Conservation (phyloP, 768 basidiomycete genomes). For the Tylopilus plumbeoviolaceoides region DNA sequence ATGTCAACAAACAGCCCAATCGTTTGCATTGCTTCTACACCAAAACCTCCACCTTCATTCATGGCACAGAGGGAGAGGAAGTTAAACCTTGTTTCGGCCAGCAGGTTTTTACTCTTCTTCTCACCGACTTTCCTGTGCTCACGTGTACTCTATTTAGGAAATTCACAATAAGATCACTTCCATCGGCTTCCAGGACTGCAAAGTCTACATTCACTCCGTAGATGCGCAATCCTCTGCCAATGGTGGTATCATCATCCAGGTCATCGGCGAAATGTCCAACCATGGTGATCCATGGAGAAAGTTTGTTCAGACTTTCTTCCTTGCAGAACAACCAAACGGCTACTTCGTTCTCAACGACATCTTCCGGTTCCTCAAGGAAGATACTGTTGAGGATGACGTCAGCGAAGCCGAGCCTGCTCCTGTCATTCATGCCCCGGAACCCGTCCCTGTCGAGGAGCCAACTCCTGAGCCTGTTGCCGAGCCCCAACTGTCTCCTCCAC, state of each 20-base stretch:
- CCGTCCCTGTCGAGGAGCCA: conserved; percentile 33
- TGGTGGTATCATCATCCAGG: conserved; percentile 97
- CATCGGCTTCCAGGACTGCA: conserved; percentile 93
- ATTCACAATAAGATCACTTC: conserved; percentile 95
- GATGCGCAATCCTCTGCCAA: conserved; percentile 95
- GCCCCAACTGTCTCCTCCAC: conserved; percentile 30
- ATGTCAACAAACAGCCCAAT: conserved; percentile 95
- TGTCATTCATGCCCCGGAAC: conserved; percentile 31
- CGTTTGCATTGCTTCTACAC: conserved; percentile 99
- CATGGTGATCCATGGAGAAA: conserved; percentile 90
- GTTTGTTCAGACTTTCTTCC: conserved; percentile 99
- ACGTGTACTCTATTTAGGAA: conserved; percentile 52
- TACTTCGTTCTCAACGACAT: conserved; percentile 99
- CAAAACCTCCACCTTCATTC: conserved; percentile 95
- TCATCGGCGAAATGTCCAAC: conserved; percentile 99
- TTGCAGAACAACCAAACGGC: conserved; percentile 97
- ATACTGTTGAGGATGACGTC: conserved; percentile 77
- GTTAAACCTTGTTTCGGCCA: conserved; percentile 86
- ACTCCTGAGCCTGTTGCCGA: conserved; percentile 27
- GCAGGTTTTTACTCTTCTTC: conserved; percentile 54
- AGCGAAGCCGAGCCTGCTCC: conserved; percentile 42
- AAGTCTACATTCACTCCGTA: conserved; percentile 98
- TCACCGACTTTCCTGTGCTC: conserved; percentile 1
- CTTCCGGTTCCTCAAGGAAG: conserved; percentile 99
- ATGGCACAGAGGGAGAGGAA: conserved; percentile 97